Conservation (phyloP, 139 green algal species). For the Microglena sp. region DNA sequence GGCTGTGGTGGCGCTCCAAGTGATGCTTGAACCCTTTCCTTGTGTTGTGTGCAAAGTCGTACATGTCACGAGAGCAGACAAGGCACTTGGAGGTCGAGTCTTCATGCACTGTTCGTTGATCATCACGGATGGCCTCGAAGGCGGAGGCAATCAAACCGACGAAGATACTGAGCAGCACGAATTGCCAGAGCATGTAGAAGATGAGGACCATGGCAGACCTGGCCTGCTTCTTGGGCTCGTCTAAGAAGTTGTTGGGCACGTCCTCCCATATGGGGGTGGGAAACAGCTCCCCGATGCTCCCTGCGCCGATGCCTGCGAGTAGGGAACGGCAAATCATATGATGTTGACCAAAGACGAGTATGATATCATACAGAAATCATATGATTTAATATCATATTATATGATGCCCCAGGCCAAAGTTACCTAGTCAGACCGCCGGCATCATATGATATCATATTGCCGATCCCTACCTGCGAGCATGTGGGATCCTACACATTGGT, state of each 20-base stretch:
- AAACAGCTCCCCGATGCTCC: no score
- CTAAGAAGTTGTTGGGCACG: no score
- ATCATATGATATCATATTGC: no score
- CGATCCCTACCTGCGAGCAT: slow-evolving; percentile 23
- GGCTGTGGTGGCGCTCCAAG: slow-evolving; percentile 19
- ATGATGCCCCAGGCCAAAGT: no score
- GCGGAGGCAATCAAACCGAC: slow-evolving; percentile 28
- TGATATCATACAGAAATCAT: no score
- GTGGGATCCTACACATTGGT: slow-evolving; percentile 28
- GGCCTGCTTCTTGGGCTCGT: no score
- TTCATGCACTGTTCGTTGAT: slow-evolving; percentile 18
- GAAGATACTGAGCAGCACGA: slow-evolving; percentile 34
- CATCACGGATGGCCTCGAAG: slow-evolving; percentile 32
- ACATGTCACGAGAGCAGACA: slow-evolving; percentile 20
- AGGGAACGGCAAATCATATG: no score
- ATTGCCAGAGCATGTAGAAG: slow-evolving; percentile 37
- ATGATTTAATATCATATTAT: no score
- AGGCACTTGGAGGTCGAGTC: slow-evolving; percentile 29
- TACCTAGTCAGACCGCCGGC: no score
- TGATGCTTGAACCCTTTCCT: slow-evolving; percentile 25
- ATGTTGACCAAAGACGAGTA: no score
- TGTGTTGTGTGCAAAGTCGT: slow-evolving; percentile 14
- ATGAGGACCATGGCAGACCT: slow-evolving; percentile 24
- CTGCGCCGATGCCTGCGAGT: no score
- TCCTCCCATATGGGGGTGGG: no score